Conservation (phyloP, 768 basidiomycete genomes). For the Mycena leptocephala region DNA sequence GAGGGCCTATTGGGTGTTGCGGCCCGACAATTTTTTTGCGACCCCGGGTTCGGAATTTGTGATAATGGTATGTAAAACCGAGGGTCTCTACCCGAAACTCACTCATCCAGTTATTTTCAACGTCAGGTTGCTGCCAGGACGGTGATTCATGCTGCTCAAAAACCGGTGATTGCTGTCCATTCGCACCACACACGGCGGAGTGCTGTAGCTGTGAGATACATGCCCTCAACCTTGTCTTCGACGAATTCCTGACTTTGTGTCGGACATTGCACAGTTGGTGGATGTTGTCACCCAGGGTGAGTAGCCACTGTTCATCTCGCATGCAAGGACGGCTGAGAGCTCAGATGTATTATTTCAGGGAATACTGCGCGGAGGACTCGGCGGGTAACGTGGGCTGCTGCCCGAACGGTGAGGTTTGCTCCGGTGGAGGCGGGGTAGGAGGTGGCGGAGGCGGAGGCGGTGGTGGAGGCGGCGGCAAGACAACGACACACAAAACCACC, state of each 20-base stretch:
- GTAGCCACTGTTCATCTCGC: background rate
- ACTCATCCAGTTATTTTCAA: background rate
- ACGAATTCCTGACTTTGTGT: background rate
- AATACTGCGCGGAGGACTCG: background rate
- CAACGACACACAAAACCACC: background rate
- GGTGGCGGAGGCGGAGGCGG: background rate
- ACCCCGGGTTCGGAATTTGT: background rate
- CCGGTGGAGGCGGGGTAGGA: background rate
- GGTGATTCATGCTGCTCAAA: background rate
- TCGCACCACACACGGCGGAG: background rate
- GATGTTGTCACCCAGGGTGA: background rate
- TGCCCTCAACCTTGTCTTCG: background rate
- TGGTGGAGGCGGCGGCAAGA: background rate
- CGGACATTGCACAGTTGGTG: background rate
- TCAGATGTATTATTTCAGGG: background rate
- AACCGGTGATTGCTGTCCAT: background rate
- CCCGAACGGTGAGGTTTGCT: background rate
- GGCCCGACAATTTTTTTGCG: background rate
- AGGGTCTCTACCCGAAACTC: background rate
- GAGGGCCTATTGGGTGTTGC: constrained; percentile 6
- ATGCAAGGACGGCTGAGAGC: background rate
- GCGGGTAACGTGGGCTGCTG: background rate
- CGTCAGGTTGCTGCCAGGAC: background rate
- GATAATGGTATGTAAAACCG: background rate
- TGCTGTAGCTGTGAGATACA: constrained; percentile 1